Percentiles rank a stretch among this genome's conserved stretches.
Conservation (phyloP, 345 rosid genomes). For the Stellera chamaejasme region DNA sequence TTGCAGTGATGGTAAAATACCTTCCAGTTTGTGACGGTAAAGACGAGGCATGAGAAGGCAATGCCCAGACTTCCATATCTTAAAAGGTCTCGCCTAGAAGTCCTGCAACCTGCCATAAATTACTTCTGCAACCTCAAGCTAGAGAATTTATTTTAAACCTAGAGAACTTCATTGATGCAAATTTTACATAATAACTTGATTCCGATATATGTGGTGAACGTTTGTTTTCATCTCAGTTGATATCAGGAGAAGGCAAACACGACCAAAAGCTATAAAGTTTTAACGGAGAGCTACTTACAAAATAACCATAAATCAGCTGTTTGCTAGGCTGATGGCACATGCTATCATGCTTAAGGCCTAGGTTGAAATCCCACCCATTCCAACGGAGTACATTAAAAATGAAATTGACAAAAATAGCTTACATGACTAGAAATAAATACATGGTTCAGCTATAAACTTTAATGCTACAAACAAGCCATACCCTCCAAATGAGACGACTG, state of each 20-base stretch:
- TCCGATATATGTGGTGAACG: background rate
- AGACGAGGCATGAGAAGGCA: slow-evolving; percentile 63
- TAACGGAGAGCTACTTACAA: no score
- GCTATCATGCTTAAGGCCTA: no score
- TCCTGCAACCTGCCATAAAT: slow-evolving; percentile 93
- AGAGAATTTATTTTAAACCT: slow-evolving; percentile 16
- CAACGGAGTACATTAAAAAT: no score
- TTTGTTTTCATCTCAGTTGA: no score
- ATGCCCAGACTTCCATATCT: slow-evolving; percentile 85
- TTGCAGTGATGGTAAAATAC: slow-evolving; percentile 21
- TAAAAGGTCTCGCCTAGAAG: slow-evolving; percentile 67
- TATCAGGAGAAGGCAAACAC: no score
- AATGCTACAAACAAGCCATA: slow-evolving; percentile 23
- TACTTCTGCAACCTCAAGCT: slow-evolving; percentile 49
- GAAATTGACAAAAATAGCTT: no score
- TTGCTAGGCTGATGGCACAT: no score
- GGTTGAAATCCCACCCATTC: no score
- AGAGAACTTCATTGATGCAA: slow-evolving; percentile 8
- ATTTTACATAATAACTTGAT: slow-evolving; percentile 2
- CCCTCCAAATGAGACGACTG: slow-evolving; percentile 30
- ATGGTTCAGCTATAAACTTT: no score
- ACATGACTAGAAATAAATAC: no score
- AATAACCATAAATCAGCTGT: no score
- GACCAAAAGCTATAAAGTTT: no score
- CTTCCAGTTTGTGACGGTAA: slow-evolving; percentile 63